A percentile compares a stretch with the other conserved stretches of the same genome.
Evolutionary conservation across 352 stramenopile species (phyloP).

Genomic region (Thraustotheca clavata): DNA sequence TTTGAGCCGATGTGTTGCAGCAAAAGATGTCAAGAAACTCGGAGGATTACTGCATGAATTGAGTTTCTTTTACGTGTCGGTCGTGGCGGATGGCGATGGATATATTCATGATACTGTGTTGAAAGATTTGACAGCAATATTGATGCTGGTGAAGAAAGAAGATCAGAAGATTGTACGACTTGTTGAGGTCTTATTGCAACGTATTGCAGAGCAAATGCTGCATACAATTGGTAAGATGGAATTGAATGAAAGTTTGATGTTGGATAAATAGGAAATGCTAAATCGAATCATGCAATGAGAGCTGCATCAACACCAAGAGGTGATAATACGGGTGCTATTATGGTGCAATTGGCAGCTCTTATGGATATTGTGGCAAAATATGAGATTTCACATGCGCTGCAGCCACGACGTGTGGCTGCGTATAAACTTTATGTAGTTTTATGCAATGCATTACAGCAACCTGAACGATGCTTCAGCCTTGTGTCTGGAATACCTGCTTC

Average conservation of each 20-base stretch:
- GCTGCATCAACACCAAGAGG: not conserved
- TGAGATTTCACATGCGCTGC: slow-evolving; percentile 38
- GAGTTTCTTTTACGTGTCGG: slow-evolving; percentile 63
- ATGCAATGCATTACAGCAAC: slow-evolving; percentile 38
- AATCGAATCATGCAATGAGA: not conserved
- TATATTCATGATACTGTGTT: slow-evolving; percentile 44
- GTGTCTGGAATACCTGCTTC: slow-evolving; percentile 25
- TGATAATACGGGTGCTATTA: slow-evolving; percentile 14
- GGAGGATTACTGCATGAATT: slow-evolving; percentile 58
- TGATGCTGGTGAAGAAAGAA: slow-evolving; percentile 71
- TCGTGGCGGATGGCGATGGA: slow-evolving; percentile 18
- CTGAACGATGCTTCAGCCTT: slow-evolving; percentile 34
- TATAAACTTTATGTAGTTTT: slow-evolving; percentile 57
- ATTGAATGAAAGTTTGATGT: no score
- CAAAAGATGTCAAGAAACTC: slow-evolving; percentile 64
- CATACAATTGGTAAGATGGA: no score
- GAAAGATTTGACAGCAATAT: slow-evolving; percentile 47
- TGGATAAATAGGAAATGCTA: no score
- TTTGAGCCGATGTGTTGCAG: slow-evolving; percentile 44
- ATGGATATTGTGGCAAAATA: slow-evolving; percentile 17
- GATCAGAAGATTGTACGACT: slow-evolving; percentile 56
- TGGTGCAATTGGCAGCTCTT: not conserved
- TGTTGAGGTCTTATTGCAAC: slow-evolving; percentile 49
- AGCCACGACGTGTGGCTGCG: slow-evolving; percentile 39
- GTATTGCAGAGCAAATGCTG: slow-evolving; percentile 41